phyloP scores from a whole-genome alignment of 208 protist species.

The Leishmania aethiopica region DNA sequence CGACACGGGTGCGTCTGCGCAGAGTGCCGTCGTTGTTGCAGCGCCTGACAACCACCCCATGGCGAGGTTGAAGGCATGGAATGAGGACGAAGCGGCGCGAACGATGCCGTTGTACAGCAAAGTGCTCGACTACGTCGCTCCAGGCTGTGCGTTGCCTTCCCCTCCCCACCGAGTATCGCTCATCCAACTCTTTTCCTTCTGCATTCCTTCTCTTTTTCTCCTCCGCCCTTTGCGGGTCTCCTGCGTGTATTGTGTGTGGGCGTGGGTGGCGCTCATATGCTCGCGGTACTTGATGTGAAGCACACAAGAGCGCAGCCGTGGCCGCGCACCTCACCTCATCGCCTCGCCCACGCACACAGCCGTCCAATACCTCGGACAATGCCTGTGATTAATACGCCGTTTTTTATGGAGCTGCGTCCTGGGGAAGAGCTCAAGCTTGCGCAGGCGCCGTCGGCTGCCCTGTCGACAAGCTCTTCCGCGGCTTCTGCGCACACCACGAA shows the following conservation, averaged over 20 bases:
- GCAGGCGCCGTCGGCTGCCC: not conserved
- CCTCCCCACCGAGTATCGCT: not conserved
- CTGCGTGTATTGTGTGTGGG: not conserved
- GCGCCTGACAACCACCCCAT: not conserved
- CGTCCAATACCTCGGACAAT: slow-evolving; percentile 6
- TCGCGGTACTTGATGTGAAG: not conserved
- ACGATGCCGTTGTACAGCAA: not conserved
- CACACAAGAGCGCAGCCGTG: not conserved
- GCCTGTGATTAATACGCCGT: slow-evolving; percentile 52
- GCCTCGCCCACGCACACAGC: not conserved
- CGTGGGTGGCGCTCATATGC: not conserved
- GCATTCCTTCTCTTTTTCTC: not conserved
- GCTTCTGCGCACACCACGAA: slow-evolving; percentile 5
- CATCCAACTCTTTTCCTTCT: not conserved
- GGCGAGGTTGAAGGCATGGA: not conserved
- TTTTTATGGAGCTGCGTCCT: slow-evolving; percentile 46
- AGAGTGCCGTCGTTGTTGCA: not conserved
- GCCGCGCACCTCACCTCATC: not conserved
- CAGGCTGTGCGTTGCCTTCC: not conserved
- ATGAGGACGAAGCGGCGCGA: not conserved
- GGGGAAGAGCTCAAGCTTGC: slow-evolving; percentile 46
- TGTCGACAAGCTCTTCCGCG: not conserved
- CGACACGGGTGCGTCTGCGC: not conserved
- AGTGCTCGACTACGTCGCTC: not conserved
- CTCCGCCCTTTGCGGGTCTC: not conserved